Base-by-base conservation (phyloP, 1,284 basidiomycete genomes). In the Stereum hirsutum region DNA sequence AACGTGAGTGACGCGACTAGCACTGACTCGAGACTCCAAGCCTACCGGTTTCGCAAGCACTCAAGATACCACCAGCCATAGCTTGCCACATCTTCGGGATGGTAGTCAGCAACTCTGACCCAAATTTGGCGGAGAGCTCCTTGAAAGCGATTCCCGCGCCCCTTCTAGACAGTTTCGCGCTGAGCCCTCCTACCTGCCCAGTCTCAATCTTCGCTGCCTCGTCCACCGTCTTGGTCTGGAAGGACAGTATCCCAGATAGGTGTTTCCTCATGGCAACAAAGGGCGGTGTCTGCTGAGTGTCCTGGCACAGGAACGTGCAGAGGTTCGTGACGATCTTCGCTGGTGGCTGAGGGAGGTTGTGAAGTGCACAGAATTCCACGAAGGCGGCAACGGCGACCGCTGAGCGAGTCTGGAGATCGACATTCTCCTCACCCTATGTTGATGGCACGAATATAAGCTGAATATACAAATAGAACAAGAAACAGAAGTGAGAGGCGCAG, bases 281-380 rank as follows among this genome's bases (percentile, higher is more conserved):
- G 2, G 95, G 85, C 1, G 95, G 93, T 0, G 94, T 97, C 45
- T 86, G 77, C 23, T 86, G 79, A 11, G 78, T 74, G 59, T 99
- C 96, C 57, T 92, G 89, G 62, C 95, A 99, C 5, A 99, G 70
- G 65, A 99, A 99, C 0, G 92, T 94, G 65, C 92, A 95, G 4
- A 99, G 76, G 58, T 99, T 99, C 68, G 93, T 93, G 54, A 99
- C 81, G 44, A 99, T 93, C 69, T 99, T 99, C 56, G 94, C 90
- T 0, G 74, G 87, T 53, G 69, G 72, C 60, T 80, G 73, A 51
- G 71, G 54, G 54, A 81, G 64, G 55, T 80, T 62, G 67, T 82
- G 72, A 34, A 74, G 65, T 3, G 81, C 76, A 60, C 93, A 97
- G 57, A 90, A 89, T 39, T 85, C 79, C 47, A 99, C 78, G 61